Conservation (phyloP, 2,329 filamentous ascomycete species). For the Ciborinia camelliae region DNA sequence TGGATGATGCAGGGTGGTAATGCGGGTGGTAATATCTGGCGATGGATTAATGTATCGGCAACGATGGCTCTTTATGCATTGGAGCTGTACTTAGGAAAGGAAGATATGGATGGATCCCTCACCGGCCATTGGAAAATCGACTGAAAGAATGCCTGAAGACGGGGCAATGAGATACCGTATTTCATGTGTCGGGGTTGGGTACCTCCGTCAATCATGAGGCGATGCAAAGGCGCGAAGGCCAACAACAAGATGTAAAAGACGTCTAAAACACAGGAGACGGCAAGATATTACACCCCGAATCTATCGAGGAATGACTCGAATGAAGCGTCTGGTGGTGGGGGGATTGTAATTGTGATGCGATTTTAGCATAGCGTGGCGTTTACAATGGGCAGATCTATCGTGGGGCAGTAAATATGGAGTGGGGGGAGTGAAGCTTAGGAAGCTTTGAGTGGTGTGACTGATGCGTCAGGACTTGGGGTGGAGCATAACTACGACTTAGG, state of each 20-base stretch:
- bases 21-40: constrained; percentile 79
- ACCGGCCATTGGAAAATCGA: constrained; percentile 91
- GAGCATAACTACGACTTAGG: constrained; percentile 12
- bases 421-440: constrained; percentile 6
- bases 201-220: constrained; percentile 3
- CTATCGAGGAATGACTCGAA: constrained; percentile 4
- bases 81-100: constrained; percentile 82
- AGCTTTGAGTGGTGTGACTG: constrained; percentile 8
- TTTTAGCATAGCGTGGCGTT: constrained; percentile 18
- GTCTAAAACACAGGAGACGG: not conserved
- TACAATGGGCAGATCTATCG: constrained; percentile 9
- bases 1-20: constrained; percentile 86
- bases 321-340: not conserved
- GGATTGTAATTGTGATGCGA: constrained; percentile 14
- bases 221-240: not conserved
- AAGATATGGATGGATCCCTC: constrained; percentile 70
- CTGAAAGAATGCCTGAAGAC: constrained; percentile 49
- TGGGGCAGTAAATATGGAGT: constrained; percentile 6
- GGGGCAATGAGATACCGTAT: constrained; percentile 13
- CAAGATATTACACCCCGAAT: not conserved
- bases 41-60: constrained; percentile 87
- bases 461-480: constrained; percentile 5
- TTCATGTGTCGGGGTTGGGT: constrained; percentile 15
- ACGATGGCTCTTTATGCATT: constrained; percentile 90
- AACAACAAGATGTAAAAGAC: constrained; percentile 4